Evolutionary conservation across 371 early-diverging fungal species (phyloP).

Genomic region (Zychaea mexicana): DNA sequence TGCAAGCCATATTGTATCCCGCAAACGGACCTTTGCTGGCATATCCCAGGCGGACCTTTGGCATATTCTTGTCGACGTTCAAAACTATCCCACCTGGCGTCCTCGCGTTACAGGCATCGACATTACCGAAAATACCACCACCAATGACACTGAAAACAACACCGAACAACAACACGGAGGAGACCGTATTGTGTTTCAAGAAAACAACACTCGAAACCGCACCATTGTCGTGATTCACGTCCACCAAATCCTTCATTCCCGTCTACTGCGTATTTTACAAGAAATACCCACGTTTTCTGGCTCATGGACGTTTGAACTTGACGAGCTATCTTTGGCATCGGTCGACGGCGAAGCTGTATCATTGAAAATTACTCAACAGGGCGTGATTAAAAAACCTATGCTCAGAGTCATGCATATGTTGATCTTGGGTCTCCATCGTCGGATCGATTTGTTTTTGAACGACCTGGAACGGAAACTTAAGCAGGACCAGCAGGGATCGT

Average conservation of each 20-base stretch:
- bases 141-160: too few relatives aligned
- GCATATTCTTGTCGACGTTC: constrained; percentile 36
- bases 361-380: constrained; percentile 44
- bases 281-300: constrained; percentile 23
- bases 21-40: constrained; percentile 18
- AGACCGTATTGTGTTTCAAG: constrained; percentile 27
- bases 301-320: constrained; percentile 24
- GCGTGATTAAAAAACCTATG: constrained; percentile 44
- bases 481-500: not conserved
- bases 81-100: constrained; percentile 43
- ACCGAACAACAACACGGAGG: too few relatives aligned
- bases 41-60: constrained; percentile 32
- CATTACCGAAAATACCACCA: not conserved
- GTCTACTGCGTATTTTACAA: constrained; percentile 42
- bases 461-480: constrained; percentile 30
- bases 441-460: constrained; percentile 45
- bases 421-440: constrained; percentile 41
- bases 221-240: constrained; percentile 37
- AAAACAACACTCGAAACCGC: constrained; percentile 21
- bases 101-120: constrained; percentile 26
- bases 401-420: constrained; percentile 38
- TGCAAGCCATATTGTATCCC: constrained; percentile 26
- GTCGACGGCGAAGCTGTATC: not conserved
- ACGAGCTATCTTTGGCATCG: not conserved
- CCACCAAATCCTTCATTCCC: constrained; percentile 29